phyloP scores from a whole-genome alignment of 2,329 filamentous ascomycete genomes.

The Pyricularia pennisetigena region DNA sequence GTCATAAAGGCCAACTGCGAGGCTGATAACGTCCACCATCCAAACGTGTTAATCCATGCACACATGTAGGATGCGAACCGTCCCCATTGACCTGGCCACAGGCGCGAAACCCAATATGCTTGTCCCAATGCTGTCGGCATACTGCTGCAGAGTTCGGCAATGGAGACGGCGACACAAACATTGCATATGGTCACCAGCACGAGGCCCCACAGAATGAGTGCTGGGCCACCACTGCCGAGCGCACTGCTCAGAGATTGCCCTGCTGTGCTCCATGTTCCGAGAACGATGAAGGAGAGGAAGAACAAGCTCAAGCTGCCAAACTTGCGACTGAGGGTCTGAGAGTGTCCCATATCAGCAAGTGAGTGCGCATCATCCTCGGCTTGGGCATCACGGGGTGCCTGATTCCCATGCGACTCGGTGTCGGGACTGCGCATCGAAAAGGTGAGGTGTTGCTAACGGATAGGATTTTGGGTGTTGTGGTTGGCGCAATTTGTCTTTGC shows the following conservation, averaged over 20 bases:
- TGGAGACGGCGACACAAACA: conserved; percentile 19
- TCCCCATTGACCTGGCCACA: conserved; percentile 39
- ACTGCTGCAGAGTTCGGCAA: conserved; percentile 45
- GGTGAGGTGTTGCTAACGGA: background rate
- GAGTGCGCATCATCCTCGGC: background rate
- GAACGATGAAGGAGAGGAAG: background rate
- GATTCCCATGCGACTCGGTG: background rate
- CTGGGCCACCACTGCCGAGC: background rate
- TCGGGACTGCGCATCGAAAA: background rate
- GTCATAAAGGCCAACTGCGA: background rate
- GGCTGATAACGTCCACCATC: background rate
- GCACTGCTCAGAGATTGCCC: background rate
- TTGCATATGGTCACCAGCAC: background rate
- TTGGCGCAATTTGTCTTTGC: background rate
- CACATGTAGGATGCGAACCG: conserved; percentile 26
- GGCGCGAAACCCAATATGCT: conserved; percentile 43
- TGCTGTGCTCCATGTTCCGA: background rate
- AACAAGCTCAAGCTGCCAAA: background rate
- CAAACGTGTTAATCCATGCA: background rate
- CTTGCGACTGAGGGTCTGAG: background rate
- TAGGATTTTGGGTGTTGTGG: background rate
- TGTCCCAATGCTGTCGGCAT: conserved; percentile 53
- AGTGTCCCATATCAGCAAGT: background rate
- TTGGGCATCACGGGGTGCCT: background rate
- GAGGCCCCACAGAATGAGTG: background rate